Evolutionary conservation across 768 basidiomycete genomes (phyloP).

Genomic region (Amanita brunnescens): DNA sequence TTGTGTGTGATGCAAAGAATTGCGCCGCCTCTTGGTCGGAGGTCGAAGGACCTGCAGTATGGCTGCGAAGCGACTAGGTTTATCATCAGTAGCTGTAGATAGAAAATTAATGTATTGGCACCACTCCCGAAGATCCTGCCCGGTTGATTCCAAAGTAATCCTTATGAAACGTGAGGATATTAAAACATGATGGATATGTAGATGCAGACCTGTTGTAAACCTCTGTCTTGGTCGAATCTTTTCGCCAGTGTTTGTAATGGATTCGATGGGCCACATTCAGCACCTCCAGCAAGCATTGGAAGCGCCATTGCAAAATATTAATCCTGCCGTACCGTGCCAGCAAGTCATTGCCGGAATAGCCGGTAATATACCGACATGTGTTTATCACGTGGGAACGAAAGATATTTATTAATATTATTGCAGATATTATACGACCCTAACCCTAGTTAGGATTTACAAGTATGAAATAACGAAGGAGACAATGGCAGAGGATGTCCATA

Average conservation of each 20-base stretch:
- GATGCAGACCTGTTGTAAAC: constrained; percentile 61
- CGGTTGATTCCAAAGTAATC: constrained; percentile 56
- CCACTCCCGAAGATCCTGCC: constrained; percentile 57
- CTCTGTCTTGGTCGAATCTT: constrained; percentile 70
- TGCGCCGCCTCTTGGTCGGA: constrained; percentile 58
- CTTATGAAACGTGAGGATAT: constrained; percentile 25
- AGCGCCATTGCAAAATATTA: constrained; percentile 51
- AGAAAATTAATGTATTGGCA: constrained; percentile 19
- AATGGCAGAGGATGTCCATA: not conserved
- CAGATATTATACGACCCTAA: constrained; percentile 7
- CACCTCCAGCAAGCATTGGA: constrained; percentile 65
- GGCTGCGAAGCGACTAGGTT: constrained; percentile 54
- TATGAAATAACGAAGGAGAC: not conserved
- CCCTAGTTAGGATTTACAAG: constrained; percentile 1
- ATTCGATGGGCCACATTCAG: constrained; percentile 84
- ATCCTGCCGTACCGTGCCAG: not conserved
- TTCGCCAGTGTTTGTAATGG: constrained; percentile 75
- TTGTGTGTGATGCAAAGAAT: constrained; percentile 46
- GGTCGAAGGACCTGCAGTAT: constrained; percentile 28
- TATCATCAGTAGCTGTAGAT: not conserved
- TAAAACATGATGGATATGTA: not conserved
- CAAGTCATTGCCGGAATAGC: not conserved
- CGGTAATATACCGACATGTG: not conserved
- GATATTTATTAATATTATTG: not conserved
- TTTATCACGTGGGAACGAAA: not conserved